Base-by-base conservation (phyloP, 805 yeast species). In the Yarrowia sp. region DNA sequence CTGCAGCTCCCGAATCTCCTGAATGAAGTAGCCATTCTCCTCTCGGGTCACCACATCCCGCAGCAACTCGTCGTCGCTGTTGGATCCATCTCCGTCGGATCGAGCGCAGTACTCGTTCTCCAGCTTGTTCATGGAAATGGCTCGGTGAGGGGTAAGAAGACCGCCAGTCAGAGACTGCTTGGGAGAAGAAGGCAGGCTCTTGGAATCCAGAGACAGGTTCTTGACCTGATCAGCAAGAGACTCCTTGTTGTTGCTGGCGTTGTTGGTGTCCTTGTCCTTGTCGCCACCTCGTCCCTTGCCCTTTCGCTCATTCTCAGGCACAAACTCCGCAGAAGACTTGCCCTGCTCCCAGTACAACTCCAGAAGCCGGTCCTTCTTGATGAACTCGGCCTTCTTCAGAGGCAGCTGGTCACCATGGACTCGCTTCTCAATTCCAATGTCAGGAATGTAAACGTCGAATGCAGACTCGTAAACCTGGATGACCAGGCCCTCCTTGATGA, bases 361-460 rank as follows among this genome's bases (percentile, higher is more conserved):
- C 71, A 93, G 80, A 10, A 85, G 77, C 49, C 90, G 82, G 43
- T 82, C 78, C 17, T 73, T 71, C 72, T 87, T 89, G 74, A 90
- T 92, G 74, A 89, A 95, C 75, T 95, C 98, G 5, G 98, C 98
- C 75, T 92, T 92, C 24, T 84, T 84, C 67, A 93, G 80, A 11
- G 98, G 98, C 65, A 95, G 80, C 76, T 95, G 98, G 76, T 95
- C 99, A 28, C 98, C 98, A 72, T 95, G 99, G 22, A 92, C 97
- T 71, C 98, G 82, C 76, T 92, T 92, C 74, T 92, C 98, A 70
- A 92, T 89, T 48, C 98, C 98, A 77, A 92, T 88, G 69, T 91
- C 97, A 1, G 97, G 97, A 67, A 92, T 80, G 69, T 89, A 84
- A 3, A 92, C 93, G 75, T 95, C 99, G 77, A 95, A 95, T 1